Conservation (phyloP, 2,329 filamentous ascomycete genomes). For the Alternaria consortialis region DNA sequence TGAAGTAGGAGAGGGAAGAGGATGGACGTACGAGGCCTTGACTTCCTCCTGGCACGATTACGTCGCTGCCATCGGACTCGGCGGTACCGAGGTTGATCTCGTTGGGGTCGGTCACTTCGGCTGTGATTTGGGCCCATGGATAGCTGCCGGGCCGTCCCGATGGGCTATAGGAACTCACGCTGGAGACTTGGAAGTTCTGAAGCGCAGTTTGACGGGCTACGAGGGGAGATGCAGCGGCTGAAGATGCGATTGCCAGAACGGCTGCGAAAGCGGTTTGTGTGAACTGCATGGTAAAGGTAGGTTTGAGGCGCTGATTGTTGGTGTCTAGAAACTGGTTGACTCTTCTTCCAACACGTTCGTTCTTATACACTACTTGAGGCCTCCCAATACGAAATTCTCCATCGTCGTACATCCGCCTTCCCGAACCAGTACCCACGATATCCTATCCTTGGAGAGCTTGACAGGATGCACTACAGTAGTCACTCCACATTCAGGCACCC, state of each 20-base stretch:
- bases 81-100: conserved; percentile 24
- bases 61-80: conserved; percentile 4
- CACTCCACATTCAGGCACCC: conserved; percentile 13
- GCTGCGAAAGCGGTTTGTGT: conserved; percentile 14
- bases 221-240: conserved; percentile 18
- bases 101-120: conserved; percentile 42
- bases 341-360: background rate
- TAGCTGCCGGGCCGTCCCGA: conserved; percentile 32
- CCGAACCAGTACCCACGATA: background rate
- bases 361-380: background rate
- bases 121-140: conserved; percentile 31
- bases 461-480: background rate
- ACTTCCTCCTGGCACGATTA: conserved; percentile 28
- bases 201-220: conserved; percentile 23
- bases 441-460: background rate
- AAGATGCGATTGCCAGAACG: conserved; percentile 19
- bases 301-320: background rate
- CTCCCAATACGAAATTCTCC: background rate
- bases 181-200: conserved; percentile 34
- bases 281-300: conserved; percentile 21
- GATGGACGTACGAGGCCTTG: conserved; percentile 18
- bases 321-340: background rate
- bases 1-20: background rate
- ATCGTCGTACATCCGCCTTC: conserved; percentile 3
- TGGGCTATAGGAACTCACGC: conserved; percentile 7